phyloP scores from a whole-genome alignment of 805 yeast species.

The Ogataea pilisensis region DNA sequence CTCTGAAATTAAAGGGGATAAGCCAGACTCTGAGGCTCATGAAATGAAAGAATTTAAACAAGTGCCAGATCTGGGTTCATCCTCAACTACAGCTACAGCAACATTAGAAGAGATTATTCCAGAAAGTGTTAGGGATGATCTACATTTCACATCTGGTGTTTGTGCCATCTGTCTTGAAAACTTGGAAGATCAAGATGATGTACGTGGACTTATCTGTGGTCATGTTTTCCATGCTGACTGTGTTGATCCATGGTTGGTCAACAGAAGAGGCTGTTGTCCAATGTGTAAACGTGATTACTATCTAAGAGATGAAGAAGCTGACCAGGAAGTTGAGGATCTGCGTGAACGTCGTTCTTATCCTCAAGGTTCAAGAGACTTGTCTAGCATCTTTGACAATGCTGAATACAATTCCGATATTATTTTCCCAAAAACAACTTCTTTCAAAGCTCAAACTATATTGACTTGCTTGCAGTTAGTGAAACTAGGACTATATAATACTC shows the following conservation, averaged over 20 bases:
- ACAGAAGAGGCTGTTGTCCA: constrained; percentile 77
- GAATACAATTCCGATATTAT: constrained; percentile 15
- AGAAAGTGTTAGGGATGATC: constrained; percentile 9
- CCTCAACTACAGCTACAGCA: constrained; percentile 5
- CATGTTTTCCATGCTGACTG: constrained; percentile 80
- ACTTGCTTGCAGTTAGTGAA: constrained; percentile 18
- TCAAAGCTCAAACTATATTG: constrained; percentile 25
- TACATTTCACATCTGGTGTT: constrained; percentile 59
- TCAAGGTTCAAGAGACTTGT: constrained; percentile 21
- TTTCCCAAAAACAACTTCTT: constrained; percentile 23
- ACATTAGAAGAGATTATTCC: constrained; percentile 1
- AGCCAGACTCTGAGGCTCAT: constrained; percentile 7
- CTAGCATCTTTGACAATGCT: constrained; percentile 21
- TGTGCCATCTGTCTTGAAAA: constrained; percentile 78
- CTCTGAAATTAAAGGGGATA: constrained; percentile 5
- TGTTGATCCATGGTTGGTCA: constrained; percentile 76
- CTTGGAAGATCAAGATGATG: constrained; percentile 56
- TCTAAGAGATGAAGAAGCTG: constrained; percentile 34
- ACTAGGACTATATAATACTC: constrained; percentile 10
- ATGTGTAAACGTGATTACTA: constrained; percentile 72
- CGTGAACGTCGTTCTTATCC: no score
- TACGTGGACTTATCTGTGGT: constrained; percentile 74
- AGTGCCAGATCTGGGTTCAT: background rate
- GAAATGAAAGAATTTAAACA: background rate
- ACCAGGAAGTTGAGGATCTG: no score